Conservation (phyloP, 345 rosid genomes). For the Atalantia buxifolia region DNA sequence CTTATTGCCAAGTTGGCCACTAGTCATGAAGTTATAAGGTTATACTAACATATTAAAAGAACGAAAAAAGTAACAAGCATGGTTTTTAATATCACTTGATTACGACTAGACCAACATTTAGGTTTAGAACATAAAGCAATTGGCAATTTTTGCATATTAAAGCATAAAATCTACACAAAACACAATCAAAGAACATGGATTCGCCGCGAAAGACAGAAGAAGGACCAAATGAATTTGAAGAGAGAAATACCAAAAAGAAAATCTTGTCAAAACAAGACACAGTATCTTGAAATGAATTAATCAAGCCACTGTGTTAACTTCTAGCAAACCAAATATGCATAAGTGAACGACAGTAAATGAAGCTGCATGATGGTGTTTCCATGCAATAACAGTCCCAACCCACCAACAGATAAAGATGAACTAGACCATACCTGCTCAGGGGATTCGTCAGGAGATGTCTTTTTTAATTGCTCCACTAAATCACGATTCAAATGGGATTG, state of each 20-base stretch:
- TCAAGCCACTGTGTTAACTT: background rate
- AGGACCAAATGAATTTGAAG: background rate
- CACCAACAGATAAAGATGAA: background rate
- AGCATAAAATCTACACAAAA: background rate
- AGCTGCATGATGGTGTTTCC: background rate
- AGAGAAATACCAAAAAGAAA: background rate
- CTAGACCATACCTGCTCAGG: slow-evolving; percentile 54
- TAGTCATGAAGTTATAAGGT: background rate
- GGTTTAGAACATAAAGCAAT: background rate
- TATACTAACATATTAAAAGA: background rate
- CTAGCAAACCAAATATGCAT: background rate
- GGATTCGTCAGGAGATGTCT: slow-evolving; percentile 41
- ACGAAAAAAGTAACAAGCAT: background rate
- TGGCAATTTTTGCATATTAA: background rate
- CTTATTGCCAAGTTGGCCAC: background rate
- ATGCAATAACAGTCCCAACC: background rate
- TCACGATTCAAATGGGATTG: slow-evolving; percentile 42
- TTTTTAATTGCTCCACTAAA: slow-evolving; percentile 31
- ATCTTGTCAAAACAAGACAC: background rate
- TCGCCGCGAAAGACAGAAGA: background rate
- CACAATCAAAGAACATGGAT: no score
- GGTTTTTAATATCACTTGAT: background rate
- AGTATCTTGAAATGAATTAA: background rate
- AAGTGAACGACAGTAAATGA: background rate
- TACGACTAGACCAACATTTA: background rate